Base-by-base conservation (phyloP, 2,329 filamentous ascomycete species). In the Aspergillus nomiae region DNA sequence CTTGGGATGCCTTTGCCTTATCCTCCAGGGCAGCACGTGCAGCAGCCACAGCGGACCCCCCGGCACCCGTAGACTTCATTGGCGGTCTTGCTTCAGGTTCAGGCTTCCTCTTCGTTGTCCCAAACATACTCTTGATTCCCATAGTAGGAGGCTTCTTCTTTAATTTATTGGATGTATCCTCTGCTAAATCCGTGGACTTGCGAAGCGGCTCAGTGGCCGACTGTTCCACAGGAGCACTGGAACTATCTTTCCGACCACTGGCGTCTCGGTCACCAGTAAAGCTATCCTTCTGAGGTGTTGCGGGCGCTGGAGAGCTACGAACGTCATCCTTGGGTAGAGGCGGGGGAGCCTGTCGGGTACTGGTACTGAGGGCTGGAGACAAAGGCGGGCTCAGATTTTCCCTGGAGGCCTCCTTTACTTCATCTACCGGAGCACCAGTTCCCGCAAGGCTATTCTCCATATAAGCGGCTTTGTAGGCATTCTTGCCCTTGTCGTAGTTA, bases 401-500 rank as follows among this genome's bases (percentile, higher is more conserved):
- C 43, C 77, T 78, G 21, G 67, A 50, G 3, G 69, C 63, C 21
- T 71, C 67, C 26, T 67, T 71, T 38, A 83, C 77, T 14, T 83
- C 80, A 19, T 83, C 80, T 46, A 81, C 78, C 1, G 81, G 82
- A 24, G 81, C 66, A 14, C 92, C 92, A 63, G 87, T 90, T 26
- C 94, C 93, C 48, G 90, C 89, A 67, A 84, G 87, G 55, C 81
- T 82, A 73, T 96, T 89, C 53, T 88, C 87, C 58, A 98, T 84
- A 77, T 98, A 98, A n/a, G 92, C 89, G 67, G 92, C 89, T 59
- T 93, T 89, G 65, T 96, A 90, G 9, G 90, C 84, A 71, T 95
- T 89, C 79, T 95, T 96, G 79, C 98, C 95, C 79, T 95, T 96
- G 79, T 98, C 95, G 75, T 97, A 98, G 71, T 93, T 93, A 77